These are phyloP conservation scores for Trametes cinnabarina DNA, from an alignment of 768 basidiomycete genomes.

Conservation along the genomic window DNA sequence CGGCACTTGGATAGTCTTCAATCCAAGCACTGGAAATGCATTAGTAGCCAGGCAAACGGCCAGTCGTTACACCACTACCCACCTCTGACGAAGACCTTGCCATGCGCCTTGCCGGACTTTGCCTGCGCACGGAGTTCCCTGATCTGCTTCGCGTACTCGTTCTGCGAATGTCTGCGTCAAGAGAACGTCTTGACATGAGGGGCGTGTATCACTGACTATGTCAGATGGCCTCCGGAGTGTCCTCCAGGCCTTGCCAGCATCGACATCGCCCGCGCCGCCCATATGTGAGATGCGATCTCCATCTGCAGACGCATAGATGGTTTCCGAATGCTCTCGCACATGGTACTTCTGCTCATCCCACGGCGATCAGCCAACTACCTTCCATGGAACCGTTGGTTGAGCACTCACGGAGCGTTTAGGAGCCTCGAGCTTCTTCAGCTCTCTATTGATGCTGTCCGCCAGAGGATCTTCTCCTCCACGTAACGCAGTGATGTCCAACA, in stretches of 20 bases:
- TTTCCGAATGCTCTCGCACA: conserved; percentile 70
- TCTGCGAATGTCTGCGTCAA: conserved; percentile 55
- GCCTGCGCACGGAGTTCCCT: conserved; percentile 76
- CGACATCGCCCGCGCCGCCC: conserved; percentile 76
- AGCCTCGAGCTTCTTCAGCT: conserved; percentile 58
- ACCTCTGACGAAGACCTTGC: conserved; percentile 96
- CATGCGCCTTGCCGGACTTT: conserved; percentile 75
- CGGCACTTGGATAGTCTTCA: conserved; percentile 73
- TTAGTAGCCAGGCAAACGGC: background rate
- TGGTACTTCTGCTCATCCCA: conserved; percentile 64
- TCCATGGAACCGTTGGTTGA: conserved; percentile 5
- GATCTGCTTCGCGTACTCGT: conserved; percentile 92
- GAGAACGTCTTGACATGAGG: background rate
- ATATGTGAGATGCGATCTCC: conserved; percentile 69
- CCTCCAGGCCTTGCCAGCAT: conserved; percentile 82
- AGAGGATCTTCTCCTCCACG: conserved; percentile 53
- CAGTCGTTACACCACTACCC: conserved; percentile 17
- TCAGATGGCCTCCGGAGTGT: conserved; percentile 87
- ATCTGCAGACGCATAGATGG: conserved; percentile 75
- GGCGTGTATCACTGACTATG: conserved; percentile 58
- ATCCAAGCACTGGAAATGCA: conserved; percentile 58
- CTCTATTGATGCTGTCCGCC: conserved; percentile 69
- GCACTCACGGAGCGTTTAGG: conserved; percentile 44
- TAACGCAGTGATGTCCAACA: conserved; percentile 38
- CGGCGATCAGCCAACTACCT: background rate